Evolutionary conservation across 257 asterid species (phyloP), one percentile per base, ranked within the genome.

Genomic region (Henckelia pumila): DNA sequence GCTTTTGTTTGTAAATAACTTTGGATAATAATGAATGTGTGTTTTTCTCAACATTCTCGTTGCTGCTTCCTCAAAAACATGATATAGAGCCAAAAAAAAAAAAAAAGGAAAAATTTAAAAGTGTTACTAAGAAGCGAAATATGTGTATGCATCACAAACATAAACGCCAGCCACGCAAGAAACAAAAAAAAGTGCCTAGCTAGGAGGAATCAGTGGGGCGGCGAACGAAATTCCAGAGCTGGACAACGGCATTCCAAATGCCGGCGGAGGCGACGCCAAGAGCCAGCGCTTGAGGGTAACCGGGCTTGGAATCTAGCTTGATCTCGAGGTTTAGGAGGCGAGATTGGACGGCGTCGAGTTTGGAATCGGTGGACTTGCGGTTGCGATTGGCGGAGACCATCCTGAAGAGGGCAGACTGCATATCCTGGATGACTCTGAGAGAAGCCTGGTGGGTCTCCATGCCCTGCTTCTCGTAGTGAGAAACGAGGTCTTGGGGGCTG

Each of bases 261-360:
- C 84, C 92, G 5, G 87, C 93, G 24, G 93, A 78, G 47, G 86
- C 95, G 52, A 86, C 66, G 13, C 98, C 97, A 1, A 88, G 67
- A 37, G 88, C 96, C 8, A 89, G 71, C 25, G 83, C 85, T 74
- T 85, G 93, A 17, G 89, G 83, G 53, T 76, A 82, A 24, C 93
- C 82, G 47, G 98, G 98, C 77, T 92, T 89, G 6, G 98, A 83
- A 56, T 92, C 97, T 7, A 92, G 61, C 83, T 89, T 92, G 84
- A 71, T 78, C 62, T 92, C 96, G 14, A 92, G 81, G 52, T 70
- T 77, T 49, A 87, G 64, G 14, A 89, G 82, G 55, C 95, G 88
- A 14, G 92, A 67, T 57, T 84, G 82, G 61, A 89, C 75, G 50
- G 89, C 79, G 32, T 92, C 97, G 49, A 92, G 87, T 78, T 88